Percentiles rank a stretch among this genome's conserved stretches.
Evolutionary conservation across 2,329 filamentous ascomycete species (phyloP).

Genomic region (Stylonectria norvegica): DNA sequence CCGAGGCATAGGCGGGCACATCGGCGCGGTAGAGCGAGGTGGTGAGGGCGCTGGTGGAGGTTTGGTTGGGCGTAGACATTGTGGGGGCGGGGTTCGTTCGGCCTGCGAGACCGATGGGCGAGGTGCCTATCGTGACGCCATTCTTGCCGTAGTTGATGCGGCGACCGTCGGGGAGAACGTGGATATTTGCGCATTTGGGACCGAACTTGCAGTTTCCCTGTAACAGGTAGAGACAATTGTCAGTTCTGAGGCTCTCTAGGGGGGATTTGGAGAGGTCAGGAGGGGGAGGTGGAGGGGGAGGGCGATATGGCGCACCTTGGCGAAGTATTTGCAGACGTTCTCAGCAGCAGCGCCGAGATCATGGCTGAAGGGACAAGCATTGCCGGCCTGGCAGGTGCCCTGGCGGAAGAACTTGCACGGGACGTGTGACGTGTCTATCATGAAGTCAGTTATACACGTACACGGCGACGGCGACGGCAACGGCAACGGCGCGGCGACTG

Average conservation of each 20-base stretch:
- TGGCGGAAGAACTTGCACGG: conserved; percentile 99
- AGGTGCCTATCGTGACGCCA: conserved; percentile 61
- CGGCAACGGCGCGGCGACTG: no score
- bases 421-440: conserved; percentile 86
- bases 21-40: conserved; percentile 47
- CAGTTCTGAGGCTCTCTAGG: no score
- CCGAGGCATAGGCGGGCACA: conserved; percentile 35
- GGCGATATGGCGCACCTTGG: conserved; percentile 64
- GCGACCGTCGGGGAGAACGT: conserved; percentile 89
- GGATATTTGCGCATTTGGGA: conserved; percentile 93
- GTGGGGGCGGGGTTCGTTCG: conserved; percentile 52
- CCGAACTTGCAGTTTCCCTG: conserved; percentile 99
- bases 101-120: conserved; percentile 59
- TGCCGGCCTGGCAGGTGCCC: conserved; percentile 92
- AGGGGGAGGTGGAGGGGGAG: conserved; percentile 3
- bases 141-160: conserved; percentile 79
- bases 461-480: no score
- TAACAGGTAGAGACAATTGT: conserved; percentile 14
- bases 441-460: conserved; percentile 23
- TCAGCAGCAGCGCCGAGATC: conserved; percentile 81
- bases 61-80: conserved; percentile 46
- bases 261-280: conserved; percentile 11
- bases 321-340: conserved; percentile 97
- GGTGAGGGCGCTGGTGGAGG: conserved; percentile 67
- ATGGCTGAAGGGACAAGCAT: conserved; percentile 94